Conservation (phyloP, 495 filamentous ascomycete genomes). For the Rusavskia elegans region DNA sequence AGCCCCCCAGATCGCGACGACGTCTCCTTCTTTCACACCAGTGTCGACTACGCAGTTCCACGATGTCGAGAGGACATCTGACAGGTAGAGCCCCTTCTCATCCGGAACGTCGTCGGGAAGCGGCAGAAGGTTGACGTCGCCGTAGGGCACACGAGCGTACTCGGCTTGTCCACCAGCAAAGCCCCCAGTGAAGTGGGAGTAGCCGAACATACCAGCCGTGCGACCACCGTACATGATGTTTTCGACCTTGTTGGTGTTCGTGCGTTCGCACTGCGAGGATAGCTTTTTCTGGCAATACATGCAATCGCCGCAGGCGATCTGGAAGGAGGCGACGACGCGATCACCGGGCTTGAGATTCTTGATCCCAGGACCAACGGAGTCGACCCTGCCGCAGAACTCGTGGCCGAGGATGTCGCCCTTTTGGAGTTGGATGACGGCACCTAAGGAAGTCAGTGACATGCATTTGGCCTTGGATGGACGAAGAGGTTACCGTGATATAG, state of each 20-base stretch:
- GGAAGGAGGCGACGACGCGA: conserved; percentile 72
- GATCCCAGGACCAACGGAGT: conserved; percentile 46
- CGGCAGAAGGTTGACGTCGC: conserved; percentile 67
- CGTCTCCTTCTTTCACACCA: conserved; percentile 58
- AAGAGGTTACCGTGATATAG: conserved; percentile 44
- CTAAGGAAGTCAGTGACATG: conserved; percentile 8
- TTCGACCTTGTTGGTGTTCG: conserved; percentile 52
- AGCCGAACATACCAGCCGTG: conserved; percentile 47
- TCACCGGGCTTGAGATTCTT: conserved; percentile 48
- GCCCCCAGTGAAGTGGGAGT: conserved; percentile 60
- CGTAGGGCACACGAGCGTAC: conserved; percentile 69
- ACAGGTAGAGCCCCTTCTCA: conserved; percentile 73
- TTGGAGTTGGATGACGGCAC: conserved; percentile 50
- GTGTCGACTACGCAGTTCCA: conserved; percentile 78
- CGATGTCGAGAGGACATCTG: conserved; percentile 62
- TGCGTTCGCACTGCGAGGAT: conserved; percentile 62
- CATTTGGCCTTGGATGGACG: not conserved
- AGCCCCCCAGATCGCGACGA: conserved; percentile 73
- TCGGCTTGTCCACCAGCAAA: conserved; percentile 86
- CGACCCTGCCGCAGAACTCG: conserved; percentile 75
- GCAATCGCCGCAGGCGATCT: conserved; percentile 59
- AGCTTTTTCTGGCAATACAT: conserved; percentile 62
- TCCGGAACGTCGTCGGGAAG: conserved; percentile 71
- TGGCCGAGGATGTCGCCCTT: conserved; percentile 84
- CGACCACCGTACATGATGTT: conserved; percentile 58